These are phyloP conservation scores for Amanita brunnescens DNA, from an alignment of 768 basidiomycete genomes.

Conservation along the genomic window DNA sequence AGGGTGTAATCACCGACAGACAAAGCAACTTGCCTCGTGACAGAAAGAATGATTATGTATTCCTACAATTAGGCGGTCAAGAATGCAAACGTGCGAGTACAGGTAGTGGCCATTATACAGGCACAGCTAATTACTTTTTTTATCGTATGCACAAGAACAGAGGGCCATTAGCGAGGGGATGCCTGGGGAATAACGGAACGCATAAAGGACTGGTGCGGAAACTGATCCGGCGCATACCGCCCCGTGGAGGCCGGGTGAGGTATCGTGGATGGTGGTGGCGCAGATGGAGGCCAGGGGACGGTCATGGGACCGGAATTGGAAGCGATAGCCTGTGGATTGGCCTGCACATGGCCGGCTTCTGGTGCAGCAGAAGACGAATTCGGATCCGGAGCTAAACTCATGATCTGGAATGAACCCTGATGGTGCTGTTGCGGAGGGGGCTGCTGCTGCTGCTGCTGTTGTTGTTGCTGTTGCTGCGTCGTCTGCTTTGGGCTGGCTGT, in stretches of 20 bases:
- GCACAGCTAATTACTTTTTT: neutral
- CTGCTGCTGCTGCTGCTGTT: neutral
- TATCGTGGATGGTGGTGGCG: neutral
- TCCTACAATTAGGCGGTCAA: neutral
- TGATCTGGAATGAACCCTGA: conserved; percentile 51
- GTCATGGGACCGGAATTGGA: conserved; percentile 1
- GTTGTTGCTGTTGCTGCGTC: conserved; percentile 10
- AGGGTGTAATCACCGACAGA: no score
- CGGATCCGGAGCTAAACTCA: conserved; percentile 24
- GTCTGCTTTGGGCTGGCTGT: conserved; percentile 23
- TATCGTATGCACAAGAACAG: neutral
- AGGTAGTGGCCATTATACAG: neutral
- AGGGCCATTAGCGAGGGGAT: conserved; percentile 16
- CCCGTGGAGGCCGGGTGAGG: conserved; percentile 7
- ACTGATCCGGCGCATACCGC: conserved; percentile 20
- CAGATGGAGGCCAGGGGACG: conserved; percentile 11
- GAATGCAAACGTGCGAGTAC: neutral
- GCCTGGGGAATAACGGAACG: conserved; percentile 20
- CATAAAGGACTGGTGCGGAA: conserved; percentile 40
- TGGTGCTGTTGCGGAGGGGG: conserved; percentile 25
- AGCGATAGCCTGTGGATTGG: conserved; percentile 7
- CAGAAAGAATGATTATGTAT: no score
- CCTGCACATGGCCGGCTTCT: conserved; percentile 12
- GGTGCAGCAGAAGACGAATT: conserved; percentile 9
- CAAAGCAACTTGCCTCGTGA: no score